Base-by-base conservation (phyloP, 352 stramenopile species). In the Aphanomyces invadans region DNA sequence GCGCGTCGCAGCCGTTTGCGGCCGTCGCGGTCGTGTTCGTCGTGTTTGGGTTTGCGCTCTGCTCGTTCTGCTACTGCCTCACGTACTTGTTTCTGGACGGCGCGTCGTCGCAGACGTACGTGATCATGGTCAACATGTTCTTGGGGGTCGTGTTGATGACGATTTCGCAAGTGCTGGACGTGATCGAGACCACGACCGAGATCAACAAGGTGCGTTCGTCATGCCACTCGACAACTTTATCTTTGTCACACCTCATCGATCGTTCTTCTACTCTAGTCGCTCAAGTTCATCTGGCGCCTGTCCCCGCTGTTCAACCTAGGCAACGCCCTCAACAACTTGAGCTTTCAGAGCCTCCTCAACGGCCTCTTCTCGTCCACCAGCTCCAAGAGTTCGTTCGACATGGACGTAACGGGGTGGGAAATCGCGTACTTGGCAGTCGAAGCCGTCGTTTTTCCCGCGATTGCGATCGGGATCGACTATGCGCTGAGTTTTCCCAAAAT, bases 211-310 rank as follows among this genome's bases (percentile, higher is more conserved):
- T 55, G 12, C 29, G 48, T 42, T 7, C 36, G 36, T 42, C 36
- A 42, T 67, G 11, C 26, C n/a, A n/a, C n/a, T n/a, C n/a, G n/a
- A n/a, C n/a, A n/a, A n/a, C n/a, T n/a, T n/a, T n/a, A n/a, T n/a
- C n/a, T n/a, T n/a, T n/a, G n/a, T n/a, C n/a, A n/a, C n/a, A n/a
- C n/a, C n/a, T n/a, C n/a, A n/a, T n/a, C n/a, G n/a, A n/a, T n/a
- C n/a, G n/a, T n/a, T n/a, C n/a, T n/a, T n/a, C n/a, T n/a, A n/a
- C n/a, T n/a, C n/a, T 64, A 70, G 0, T 74, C 78, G 26, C 70
- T 95, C 4, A 71, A 82, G 19, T 91, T 89, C 62, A 67, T 95
- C 32, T 95, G 75, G 75, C 73, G 81, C 0, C 70, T 93, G 0
- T 92, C 86, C 4, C 85, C 83, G 4, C 75, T 86, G 11, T 90